A percentile compares a stretch with the other conserved stretches of the same genome.
Evolutionary conservation across 1,284 basidiomycete species (phyloP).

Genomic region (Ustilago sp.): DNA sequence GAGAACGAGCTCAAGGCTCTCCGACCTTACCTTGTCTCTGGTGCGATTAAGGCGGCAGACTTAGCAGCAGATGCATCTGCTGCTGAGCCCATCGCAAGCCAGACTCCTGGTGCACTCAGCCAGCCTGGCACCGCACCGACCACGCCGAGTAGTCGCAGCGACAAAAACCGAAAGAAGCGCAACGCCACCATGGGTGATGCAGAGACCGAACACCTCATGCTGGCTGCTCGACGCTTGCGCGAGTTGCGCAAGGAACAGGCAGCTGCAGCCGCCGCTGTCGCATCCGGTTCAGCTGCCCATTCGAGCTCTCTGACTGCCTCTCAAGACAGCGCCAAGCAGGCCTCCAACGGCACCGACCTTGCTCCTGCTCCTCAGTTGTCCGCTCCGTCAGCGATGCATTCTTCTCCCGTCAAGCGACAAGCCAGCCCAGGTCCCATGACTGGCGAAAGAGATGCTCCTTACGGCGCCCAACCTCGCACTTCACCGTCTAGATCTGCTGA

Average conservation of each 20-base stretch:
- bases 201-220: conserved; percentile 70
- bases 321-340: conserved; percentile 30
- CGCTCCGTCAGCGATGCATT: conserved; percentile 19
- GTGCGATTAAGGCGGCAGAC: conserved; percentile 42
- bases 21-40: conserved; percentile 62
- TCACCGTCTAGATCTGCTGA: conserved; percentile 37
- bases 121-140: conserved; percentile 39
- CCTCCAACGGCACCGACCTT: conserved; percentile 12
- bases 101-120: conserved; percentile 23
- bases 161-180: conserved; percentile 51
- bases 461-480: conserved; percentile 30
- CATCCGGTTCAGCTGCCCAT: conserved; percentile 20
- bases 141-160: conserved; percentile 47
- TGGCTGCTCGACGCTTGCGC: conserved; percentile 68
- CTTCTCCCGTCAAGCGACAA: conserved; percentile 49
- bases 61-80: conserved; percentile 5
- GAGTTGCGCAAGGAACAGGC: conserved; percentile 54
- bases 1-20: conserved; percentile 64
- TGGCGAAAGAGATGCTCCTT: conserved; percentile 23
- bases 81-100: conserved; percentile 14
- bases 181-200: conserved; percentile 70
- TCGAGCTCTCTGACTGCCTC: conserved; percentile 19
- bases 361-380: conserved; percentile 37
- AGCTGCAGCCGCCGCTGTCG: conserved; percentile 19
- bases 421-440: conserved; percentile 49